Conservation (phyloP, 371 early-diverging fungal species). For the Zychaea mexicana region DNA sequence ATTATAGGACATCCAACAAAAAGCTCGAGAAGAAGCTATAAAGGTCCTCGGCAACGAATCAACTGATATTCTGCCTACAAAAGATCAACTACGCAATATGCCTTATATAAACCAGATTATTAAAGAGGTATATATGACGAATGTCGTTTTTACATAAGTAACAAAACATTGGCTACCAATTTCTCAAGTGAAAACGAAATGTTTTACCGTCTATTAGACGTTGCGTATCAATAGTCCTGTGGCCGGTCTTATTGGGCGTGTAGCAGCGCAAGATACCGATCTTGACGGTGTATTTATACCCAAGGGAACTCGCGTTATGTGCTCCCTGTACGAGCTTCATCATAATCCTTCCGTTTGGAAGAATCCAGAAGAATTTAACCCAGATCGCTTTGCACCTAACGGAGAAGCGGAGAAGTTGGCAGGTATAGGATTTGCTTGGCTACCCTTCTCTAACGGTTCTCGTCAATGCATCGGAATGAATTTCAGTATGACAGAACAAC, state of each 20-base stretch:
- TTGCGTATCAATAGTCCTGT: conserved; percentile 36
- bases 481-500: conserved; percentile 50
- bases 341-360: conserved; percentile 20
- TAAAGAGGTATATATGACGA: conserved; percentile 22
- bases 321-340: conserved; percentile 16
- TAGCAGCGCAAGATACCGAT: conserved; percentile 7
- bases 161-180: background rate
- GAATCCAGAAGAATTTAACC: conserved; percentile 18
- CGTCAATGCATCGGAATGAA: conserved; percentile 54
- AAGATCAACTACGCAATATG: conserved; percentile 16
- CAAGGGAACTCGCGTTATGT: conserved; percentile 2
- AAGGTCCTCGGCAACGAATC: conserved; percentile 20
- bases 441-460: conserved; percentile 16
- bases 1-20: conserved; percentile 24
- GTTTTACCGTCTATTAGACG: conserved; percentile 35
- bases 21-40: conserved; percentile 28
- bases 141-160: background rate
- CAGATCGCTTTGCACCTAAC: conserved; percentile 15
- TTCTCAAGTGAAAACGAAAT: no score
- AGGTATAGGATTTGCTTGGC: conserved; percentile 4
- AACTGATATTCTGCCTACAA: conserved; percentile 15
- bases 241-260: background rate
- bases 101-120: conserved; percentile 17
- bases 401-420: conserved; percentile 16
- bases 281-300: conserved; percentile 14